Evolutionary conservation across 1,284 basidiomycete genomes (phyloP).

Genomic region (Ceratobasidium sp.): DNA sequence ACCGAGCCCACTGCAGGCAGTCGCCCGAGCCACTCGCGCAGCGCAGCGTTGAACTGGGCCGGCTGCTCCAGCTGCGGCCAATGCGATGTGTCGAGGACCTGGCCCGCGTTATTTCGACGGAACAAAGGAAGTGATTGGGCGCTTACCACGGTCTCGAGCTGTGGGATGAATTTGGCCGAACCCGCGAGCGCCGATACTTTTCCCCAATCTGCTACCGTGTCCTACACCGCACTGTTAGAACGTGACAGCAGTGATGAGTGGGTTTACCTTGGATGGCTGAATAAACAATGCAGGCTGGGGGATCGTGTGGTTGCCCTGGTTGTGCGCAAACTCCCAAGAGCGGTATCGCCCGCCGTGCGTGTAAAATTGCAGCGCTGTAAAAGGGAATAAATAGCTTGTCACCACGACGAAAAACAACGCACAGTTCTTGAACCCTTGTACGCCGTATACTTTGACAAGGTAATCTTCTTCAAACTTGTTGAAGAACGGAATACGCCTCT

Average conservation of each 20-base stretch:
- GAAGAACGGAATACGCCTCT: conserved; percentile 67
- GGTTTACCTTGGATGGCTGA: conserved; percentile 63
- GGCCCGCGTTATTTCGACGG: conserved; percentile 38
- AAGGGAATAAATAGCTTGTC: conserved; percentile 6
- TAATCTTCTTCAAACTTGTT: conserved; percentile 70
- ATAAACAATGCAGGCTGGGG: conserved; percentile 67
- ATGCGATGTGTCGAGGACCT: conserved; percentile 59
- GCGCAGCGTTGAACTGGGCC: conserved; percentile 60
- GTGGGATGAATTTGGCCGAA: conserved; percentile 62
- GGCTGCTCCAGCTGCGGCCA: conserved; percentile 72
- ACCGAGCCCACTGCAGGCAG: conserved; percentile 38
- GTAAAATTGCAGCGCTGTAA: conserved; percentile 67
- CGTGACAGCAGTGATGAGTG: background rate
- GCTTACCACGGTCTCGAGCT: conserved; percentile 64
- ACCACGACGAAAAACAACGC: conserved; percentile 52
- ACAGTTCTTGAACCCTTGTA: conserved; percentile 72
- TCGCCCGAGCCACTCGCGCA: conserved; percentile 57
- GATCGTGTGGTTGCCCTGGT: conserved; percentile 69
- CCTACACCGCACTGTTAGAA: conserved; percentile 55
- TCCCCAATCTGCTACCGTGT: conserved; percentile 73
- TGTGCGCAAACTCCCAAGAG: conserved; percentile 63
- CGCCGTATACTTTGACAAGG: conserved; percentile 67
- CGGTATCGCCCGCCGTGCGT: conserved; percentile 60
- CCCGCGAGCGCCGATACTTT: conserved; percentile 58
- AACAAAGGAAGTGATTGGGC: background rate